A percentile compares a stretch with the other conserved stretches of the same genome.
Conservation (phyloP, 148 eudicot genomes). For the Rheum nobile region DNA sequence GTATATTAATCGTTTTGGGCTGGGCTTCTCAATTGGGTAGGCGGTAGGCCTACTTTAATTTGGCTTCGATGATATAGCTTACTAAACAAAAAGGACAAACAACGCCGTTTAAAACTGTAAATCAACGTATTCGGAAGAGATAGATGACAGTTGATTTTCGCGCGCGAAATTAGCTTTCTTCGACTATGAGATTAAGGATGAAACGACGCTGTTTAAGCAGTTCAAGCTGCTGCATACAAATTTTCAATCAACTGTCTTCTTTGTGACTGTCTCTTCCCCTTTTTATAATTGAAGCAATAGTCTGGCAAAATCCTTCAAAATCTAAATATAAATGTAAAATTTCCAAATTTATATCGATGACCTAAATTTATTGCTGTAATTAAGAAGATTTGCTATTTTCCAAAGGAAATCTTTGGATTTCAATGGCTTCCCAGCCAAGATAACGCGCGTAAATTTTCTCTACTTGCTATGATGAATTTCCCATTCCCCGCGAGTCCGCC, state of each 20-base stretch:
- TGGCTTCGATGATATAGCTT: not conserved
- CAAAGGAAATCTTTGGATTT: not conserved
- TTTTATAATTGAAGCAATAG: not conserved
- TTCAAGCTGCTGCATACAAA: no score
- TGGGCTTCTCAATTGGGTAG: not conserved
- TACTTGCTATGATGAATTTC: not conserved
- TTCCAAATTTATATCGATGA: not conserved
- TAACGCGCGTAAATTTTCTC: not conserved
- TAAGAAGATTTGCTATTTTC: not conserved
- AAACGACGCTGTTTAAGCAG: no score
- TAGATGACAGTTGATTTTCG: not conserved
- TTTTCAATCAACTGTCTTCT: no score
- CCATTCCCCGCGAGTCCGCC: not conserved
- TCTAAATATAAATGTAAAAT: not conserved
- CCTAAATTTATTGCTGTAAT: not conserved
- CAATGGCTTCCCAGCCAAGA: not conserved
- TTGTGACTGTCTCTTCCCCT: not conserved
- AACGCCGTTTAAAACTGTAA: not conserved
- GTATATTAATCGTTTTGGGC: not conserved
- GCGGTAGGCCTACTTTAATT: not conserved
- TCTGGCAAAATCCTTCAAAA: not conserved
- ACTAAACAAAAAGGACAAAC: not conserved
- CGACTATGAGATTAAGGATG: no score
- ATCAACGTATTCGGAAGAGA: not conserved
- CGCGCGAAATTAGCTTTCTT: not conserved